Percentiles rank a stretch among this genome's conserved stretches.
phyloP scores from a whole-genome alignment of 148 eudicot species.

The Fallopia convolvulus region DNA sequence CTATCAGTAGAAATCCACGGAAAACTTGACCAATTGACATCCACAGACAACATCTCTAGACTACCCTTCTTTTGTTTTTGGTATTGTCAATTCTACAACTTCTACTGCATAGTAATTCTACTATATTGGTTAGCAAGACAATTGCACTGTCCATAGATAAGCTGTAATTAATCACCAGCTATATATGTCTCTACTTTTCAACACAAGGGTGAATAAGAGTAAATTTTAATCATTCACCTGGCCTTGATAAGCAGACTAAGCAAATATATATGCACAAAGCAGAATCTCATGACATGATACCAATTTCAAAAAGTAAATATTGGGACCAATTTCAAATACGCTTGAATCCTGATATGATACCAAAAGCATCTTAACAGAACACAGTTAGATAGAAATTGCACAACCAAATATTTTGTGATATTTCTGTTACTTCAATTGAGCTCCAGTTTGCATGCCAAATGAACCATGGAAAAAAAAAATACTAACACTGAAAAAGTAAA shows the following conservation, averaged over 20 bases:
- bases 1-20: not conserved
- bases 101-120: not conserved
- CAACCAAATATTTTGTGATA: not conserved
- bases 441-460: constrained; percentile 2
- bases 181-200: not conserved
- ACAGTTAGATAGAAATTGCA: not conserved
- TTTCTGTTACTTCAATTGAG: not conserved
- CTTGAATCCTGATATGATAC: no score
- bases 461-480: not conserved
- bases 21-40: not conserved
- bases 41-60: not conserved
- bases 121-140: not conserved
- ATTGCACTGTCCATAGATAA: not conserved
- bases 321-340: not conserved
- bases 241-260: not conserved
- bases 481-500: not conserved
- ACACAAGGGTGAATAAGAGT: not conserved
- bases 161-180: constrained; percentile 1
- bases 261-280: not conserved
- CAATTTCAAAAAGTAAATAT: not conserved
- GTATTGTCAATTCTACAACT: not conserved
- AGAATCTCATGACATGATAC: not conserved
- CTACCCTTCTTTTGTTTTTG: not conserved
- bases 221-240: not conserved
- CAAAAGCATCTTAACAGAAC: not conserved